Base-by-base conservation (phyloP, 176 grass and related monocot species). In the Phoenix dactylifera region DNA sequence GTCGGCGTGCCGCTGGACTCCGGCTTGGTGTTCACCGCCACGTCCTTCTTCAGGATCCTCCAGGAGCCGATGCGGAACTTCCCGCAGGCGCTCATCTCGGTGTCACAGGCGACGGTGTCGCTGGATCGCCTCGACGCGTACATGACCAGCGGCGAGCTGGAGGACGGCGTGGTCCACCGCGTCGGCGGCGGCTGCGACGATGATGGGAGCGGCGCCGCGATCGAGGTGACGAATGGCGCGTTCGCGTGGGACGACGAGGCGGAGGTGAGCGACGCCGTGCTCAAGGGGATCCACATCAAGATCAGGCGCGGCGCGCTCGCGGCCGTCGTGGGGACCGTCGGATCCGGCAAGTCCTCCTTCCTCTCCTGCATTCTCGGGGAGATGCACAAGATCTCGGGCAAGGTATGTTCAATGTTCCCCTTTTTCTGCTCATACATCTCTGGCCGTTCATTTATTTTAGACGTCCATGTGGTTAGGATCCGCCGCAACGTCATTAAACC, bases 51-150 rank as follows among this genome's bases (percentile, higher is more conserved):
- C 64, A 90, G 77, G 74, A 85, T 98, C 9, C 70, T 98, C 1
- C 87, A 98, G 79, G 93, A 98, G 76, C 93, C 93, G 16, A 91
- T 98, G 87, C 18, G 79, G 22, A 98, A 88, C 65, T 98, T 98
- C 63, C 93, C 93, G 0, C 93, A 92, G 83, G 79, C 93, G 4
- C 80, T 98, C 72, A 98, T 92, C 77, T 82, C 87, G 65, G 87
- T 76, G 9, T 92, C 93, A 3, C 93, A 98, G 79, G 93, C 93
- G 7, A 77, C 89, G 65, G 88, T 87, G 68, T 98, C 93, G 9
- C 84, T 98, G 4, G 49, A 85, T 14, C 62, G 87, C 0, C 71
- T 90, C 1, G 87, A 90, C 75, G 60, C 64, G 54, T 95, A 90
- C 87, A 74, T 97, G 81, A 97, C 87, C 22, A 91, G 87, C 52